phyloP scores from a whole-genome alignment of 495 filamentous ascomycete species.

The Bombardia bombarda region DNA sequence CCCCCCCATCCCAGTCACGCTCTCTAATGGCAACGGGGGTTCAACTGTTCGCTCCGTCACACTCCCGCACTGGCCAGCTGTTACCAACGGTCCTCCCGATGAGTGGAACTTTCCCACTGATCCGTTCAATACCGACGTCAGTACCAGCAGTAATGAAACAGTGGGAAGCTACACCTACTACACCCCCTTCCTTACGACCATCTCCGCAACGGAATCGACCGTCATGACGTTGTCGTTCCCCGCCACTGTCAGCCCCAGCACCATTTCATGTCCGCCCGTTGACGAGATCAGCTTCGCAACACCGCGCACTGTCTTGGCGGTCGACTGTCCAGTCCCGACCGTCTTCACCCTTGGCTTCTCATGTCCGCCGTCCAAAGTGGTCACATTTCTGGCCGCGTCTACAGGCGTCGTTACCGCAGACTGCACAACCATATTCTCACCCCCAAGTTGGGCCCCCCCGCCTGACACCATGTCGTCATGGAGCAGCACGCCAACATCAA shows the following conservation, averaged over 20 bases:
- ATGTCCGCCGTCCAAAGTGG: background rate
- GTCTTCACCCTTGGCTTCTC: background rate
- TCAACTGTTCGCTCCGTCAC: slow-evolving; percentile 5
- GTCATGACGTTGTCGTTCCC: slow-evolving; percentile 1
- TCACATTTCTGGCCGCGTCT: background rate
- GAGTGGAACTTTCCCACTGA: background rate
- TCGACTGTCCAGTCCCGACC: background rate
- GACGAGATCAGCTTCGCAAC: background rate
- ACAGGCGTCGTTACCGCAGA: background rate
- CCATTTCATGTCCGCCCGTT: background rate
- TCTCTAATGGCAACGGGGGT: slow-evolving; percentile 4
- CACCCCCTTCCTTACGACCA: background rate
- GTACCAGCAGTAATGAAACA: too few species aligned
- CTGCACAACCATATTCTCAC: too few species aligned
- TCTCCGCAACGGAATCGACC: background rate
- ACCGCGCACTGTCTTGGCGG: background rate
- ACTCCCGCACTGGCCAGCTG: slow-evolving; percentile 14
- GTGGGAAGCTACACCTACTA: background rate
- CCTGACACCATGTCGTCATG: too few species aligned
- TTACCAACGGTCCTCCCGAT: slow-evolving; percentile 2
- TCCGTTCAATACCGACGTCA: background rate
- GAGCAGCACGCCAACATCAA: background rate
- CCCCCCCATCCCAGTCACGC: slow-evolving; percentile 5
- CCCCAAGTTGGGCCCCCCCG: too few species aligned
- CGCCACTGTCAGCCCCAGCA: background rate